Evolutionary conservation across 495 filamentous ascomycete genomes (phyloP).

Genomic region (Trichodelitschia bisporula): DNA sequence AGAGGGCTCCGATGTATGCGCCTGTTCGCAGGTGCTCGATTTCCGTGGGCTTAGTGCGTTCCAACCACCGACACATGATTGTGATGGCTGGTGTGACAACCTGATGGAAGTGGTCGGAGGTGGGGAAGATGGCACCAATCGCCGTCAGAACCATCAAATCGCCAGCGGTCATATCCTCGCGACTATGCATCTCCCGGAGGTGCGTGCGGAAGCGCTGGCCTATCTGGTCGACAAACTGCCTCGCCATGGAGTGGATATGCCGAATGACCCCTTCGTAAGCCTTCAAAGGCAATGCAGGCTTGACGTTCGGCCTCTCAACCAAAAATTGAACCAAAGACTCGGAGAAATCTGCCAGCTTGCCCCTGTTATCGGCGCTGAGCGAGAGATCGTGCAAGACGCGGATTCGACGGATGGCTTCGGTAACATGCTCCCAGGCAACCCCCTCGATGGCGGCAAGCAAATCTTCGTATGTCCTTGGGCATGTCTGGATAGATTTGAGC

Average conservation of each 20-base stretch:
- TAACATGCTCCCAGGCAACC: slow-evolving; percentile 35
- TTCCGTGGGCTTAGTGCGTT: slow-evolving; percentile 30
- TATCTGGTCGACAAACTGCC: slow-evolving; percentile 53
- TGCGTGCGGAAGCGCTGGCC: slow-evolving; percentile 50
- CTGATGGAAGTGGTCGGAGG: slow-evolving; percentile 88
- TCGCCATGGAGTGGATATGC: slow-evolving; percentile 69
- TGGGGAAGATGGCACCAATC: slow-evolving; percentile 66
- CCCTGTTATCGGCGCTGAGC: slow-evolving; percentile 59
- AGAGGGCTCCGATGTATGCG: slow-evolving; percentile 52
- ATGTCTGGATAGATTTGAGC: slow-evolving; percentile 43
- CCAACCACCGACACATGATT: slow-evolving; percentile 58
- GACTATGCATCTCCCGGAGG: slow-evolving; percentile 33
- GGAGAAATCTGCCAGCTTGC: slow-evolving; percentile 50
- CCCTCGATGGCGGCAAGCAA: slow-evolving; percentile 38
- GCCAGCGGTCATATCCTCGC: slow-evolving; percentile 36
- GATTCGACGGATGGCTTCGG: slow-evolving; percentile 68
- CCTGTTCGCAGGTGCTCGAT: slow-evolving; percentile 45
- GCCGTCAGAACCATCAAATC: slow-evolving; percentile 67
- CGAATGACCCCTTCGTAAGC: slow-evolving; percentile 42
- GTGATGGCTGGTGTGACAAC: slow-evolving; percentile 76
- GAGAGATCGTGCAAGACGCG: slow-evolving; percentile 77
- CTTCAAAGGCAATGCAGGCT: slow-evolving; percentile 22
- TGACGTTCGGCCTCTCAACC: background rate
- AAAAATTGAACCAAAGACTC: slow-evolving; percentile 57
- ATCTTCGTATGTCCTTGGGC: slow-evolving; percentile 51